These are phyloP conservation scores for Cladorrhinum sp. DNA, from an alignment of 2,329 filamentous ascomycete species.

Conservation along the genomic window DNA sequence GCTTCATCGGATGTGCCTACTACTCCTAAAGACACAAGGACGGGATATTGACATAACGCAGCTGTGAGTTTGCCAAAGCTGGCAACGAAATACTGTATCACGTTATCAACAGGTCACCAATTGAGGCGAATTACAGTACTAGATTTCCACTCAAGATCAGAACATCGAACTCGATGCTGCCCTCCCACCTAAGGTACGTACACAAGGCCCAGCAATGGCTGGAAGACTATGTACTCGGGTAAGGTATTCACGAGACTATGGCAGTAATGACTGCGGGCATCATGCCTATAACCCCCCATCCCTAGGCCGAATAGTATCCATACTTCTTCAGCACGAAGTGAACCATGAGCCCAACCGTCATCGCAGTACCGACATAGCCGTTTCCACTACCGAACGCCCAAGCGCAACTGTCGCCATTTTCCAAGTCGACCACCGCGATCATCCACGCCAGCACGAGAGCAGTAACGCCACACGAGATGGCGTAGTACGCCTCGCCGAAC, in stretches of 20 bases:
- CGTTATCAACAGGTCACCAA: no score
- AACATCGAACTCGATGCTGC: no score
- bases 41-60: no score
- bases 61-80: no score
- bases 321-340: background rate
- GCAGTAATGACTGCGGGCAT: background rate
- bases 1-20: no score
- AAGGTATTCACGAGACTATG: slow-evolving; percentile 3
- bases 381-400: slow-evolving; percentile 2
- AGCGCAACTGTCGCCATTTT: slow-evolving; percentile 5
- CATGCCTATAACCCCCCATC: background rate
- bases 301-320: slow-evolving; percentile 1
- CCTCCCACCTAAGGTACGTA: no score
- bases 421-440: slow-evolving; percentile 4
- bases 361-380: slow-evolving; percentile 6
- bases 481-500: slow-evolving; percentile 3
- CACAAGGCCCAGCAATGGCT: background rate
- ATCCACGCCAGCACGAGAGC: slow-evolving; percentile 7
- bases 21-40: no score
- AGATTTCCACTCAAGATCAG: no score
- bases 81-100: no score
- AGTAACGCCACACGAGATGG: slow-evolving; percentile 5
- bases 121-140: no score
- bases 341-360: slow-evolving; percentile 5
- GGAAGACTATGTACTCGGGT: background rate